Evolutionary conservation across 352 stramenopile genomes (phyloP).

Genomic region (Globisporangium nunn): DNA sequence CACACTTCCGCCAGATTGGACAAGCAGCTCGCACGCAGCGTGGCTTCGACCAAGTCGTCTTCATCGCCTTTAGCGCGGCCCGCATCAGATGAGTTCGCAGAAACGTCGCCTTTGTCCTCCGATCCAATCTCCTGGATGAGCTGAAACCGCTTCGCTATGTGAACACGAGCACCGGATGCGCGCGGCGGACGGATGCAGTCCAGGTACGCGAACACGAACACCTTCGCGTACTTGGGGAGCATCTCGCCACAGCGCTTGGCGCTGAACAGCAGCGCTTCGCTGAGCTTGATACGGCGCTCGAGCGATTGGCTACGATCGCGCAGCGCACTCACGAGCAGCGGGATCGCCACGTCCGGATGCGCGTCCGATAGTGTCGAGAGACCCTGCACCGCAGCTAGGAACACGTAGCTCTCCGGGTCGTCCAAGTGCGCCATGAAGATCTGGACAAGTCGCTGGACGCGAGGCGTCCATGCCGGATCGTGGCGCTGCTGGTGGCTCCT

Average conservation of each 20-base stretch:
- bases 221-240: slow-evolving; percentile 57
- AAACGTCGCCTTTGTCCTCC: slow-evolving; percentile 1
- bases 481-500: slow-evolving; percentile 33
- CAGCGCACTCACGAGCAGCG: slow-evolving; percentile 46
- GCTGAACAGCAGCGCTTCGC: slow-evolving; percentile 73
- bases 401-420: slow-evolving; percentile 81
- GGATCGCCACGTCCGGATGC: slow-evolving; percentile 57
- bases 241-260: slow-evolving; percentile 71
- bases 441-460: slow-evolving; percentile 37
- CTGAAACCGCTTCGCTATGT: slow-evolving; percentile 26
- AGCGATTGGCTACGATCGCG: slow-evolving; percentile 36
- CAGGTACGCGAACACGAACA: slow-evolving; percentile 78
- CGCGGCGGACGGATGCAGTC: slow-evolving; percentile 55
- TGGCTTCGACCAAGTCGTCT: slow-evolving; percentile 37
- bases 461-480: slow-evolving; percentile 37
- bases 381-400: slow-evolving; percentile 72
- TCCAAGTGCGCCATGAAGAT: slow-evolving; percentile 60
- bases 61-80: slow-evolving; percentile 13
- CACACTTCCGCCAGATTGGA: slow-evolving; percentile 86
- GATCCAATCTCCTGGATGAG: slow-evolving; percentile 50
- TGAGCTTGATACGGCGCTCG: slow-evolving; percentile 77
- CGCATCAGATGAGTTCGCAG: neutral
- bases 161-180: neutral
- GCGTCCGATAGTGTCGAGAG: slow-evolving; percentile 53
- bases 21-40: slow-evolving; percentile 73